These are phyloP conservation scores for Phaffia australis DNA, from an alignment of 768 basidiomycete genomes.

Conservation along the genomic window DNA sequence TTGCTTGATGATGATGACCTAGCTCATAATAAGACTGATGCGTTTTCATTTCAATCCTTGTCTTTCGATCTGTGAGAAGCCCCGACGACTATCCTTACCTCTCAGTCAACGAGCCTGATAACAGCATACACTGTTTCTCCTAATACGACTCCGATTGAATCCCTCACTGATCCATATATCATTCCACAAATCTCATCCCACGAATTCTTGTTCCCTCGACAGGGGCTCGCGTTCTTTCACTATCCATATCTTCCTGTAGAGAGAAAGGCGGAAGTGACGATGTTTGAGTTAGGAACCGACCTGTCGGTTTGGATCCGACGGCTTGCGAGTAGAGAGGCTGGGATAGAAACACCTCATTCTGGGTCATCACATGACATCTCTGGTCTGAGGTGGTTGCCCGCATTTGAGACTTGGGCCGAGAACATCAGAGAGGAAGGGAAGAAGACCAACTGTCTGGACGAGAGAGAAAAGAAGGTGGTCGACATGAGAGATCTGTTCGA, in stretches of 20 bases:
- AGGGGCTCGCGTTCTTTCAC: conserved; percentile 8
- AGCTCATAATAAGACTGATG: background rate
- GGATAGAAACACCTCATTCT: background rate
- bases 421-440: background rate
- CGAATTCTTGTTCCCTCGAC: background rate
- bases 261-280: background rate
- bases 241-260: conserved; percentile 16
- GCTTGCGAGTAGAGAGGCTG: conserved; percentile 5
- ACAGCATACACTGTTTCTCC: conserved; percentile 15
- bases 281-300: conserved; percentile 14
- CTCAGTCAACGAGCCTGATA: conserved; percentile 3
- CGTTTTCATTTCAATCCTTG: background rate
- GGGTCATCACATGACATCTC: background rate
- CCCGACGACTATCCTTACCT: conserved; percentile 14
- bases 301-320: conserved; percentile 3
- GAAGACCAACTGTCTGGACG: background rate
- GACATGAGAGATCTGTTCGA: conserved; percentile 6
- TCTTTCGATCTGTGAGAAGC: background rate
- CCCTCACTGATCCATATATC: conserved; percentile 14
- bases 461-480: conserved; percentile 8
- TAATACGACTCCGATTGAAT: background rate
- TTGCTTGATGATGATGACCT: background rate
- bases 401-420: conserved; percentile 1
- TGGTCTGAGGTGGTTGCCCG: conserved; percentile 8
- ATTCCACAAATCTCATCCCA: background rate